phyloP scores from a whole-genome alignment of 805 yeast species.

The Candida loeiensis region DNA sequence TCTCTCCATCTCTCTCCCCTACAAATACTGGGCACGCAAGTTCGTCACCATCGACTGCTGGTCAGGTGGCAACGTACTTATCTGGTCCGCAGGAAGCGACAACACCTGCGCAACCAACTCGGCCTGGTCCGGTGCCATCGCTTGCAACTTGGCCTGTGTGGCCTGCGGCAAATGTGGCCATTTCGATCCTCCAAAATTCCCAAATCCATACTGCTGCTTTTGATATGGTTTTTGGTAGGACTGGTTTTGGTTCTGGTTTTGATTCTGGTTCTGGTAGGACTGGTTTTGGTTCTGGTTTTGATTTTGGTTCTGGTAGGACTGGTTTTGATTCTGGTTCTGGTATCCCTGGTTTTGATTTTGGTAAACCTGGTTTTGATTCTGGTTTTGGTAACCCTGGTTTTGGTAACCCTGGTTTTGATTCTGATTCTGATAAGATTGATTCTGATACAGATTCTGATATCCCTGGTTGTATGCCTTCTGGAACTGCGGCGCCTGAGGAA shows the following conservation, averaged over 20 bases:
- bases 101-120: conserved; percentile 52
- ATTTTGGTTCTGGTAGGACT: conserved; percentile 6
- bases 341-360: conserved; percentile 1
- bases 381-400: conserved; percentile 8
- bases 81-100: conserved; percentile 47
- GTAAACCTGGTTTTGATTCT: conserved; percentile 4
- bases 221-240: conserved; percentile 8
- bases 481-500: conserved; percentile 13
- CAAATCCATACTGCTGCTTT: conserved; percentile 4
- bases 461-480: conserved; percentile 7
- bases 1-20: conserved; percentile 1
- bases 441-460: neutral
- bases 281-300: conserved; percentile 1
- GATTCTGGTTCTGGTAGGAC: conserved; percentile 3
- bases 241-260: conserved; percentile 3
- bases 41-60: conserved; percentile 54
- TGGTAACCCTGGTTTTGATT: neutral
- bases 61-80: conserved; percentile 47
- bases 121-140: conserved; percentile 57
- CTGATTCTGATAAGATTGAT: conserved; percentile 5
- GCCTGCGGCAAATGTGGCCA: conserved; percentile 49
- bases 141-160: conserved; percentile 48
- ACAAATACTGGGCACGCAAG: conserved; percentile 52
- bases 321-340: conserved; percentile 4
- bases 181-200: conserved; percentile 8